phyloP scores from a whole-genome alignment of 257 asterid genomes.

The Nicotiana knightiana region DNA sequence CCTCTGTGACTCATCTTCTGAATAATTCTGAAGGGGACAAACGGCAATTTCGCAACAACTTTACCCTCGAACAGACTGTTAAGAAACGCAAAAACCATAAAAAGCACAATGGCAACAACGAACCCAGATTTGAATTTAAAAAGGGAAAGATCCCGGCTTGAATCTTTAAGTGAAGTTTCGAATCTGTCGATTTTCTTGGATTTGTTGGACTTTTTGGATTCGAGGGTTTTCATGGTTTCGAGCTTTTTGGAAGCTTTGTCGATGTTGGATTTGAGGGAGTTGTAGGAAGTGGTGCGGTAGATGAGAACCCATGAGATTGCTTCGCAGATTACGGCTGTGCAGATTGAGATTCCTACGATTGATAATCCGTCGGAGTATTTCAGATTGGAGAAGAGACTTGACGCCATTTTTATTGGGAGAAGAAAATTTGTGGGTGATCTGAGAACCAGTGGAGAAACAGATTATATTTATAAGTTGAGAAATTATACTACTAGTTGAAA shows the following conservation, averaged over 20 bases:
- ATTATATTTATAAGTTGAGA: too few species aligned
- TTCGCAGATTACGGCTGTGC: slow-evolving; percentile 86
- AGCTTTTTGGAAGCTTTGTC: slow-evolving; percentile 97
- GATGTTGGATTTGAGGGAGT: slow-evolving; percentile 84
- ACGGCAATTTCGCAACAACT: slow-evolving; percentile 82
- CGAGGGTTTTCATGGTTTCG: slow-evolving; percentile 67
- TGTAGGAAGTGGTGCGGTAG: slow-evolving; percentile 91
- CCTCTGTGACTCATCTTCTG: slow-evolving; percentile 99
- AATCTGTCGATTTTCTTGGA: slow-evolving; percentile 85
- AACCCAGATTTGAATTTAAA: slow-evolving; percentile 95
- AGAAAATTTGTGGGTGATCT: too few species aligned
- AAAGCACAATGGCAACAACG: slow-evolving; percentile 78
- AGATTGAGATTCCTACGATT: slow-evolving; percentile 38
- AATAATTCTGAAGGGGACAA: slow-evolving; percentile 62
- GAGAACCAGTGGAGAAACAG: too few species aligned
- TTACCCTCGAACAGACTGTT: slow-evolving; percentile 84
- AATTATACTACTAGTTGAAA: too few species aligned
- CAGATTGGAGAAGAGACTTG: background rate
- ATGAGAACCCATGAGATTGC: slow-evolving; percentile 88
- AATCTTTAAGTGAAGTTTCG: slow-evolving; percentile 75
- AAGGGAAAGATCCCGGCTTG: slow-evolving; percentile 82
- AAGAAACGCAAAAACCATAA: slow-evolving; percentile 81
- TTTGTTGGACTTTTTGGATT: slow-evolving; percentile 12
- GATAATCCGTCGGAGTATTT: slow-evolving; percentile 4
- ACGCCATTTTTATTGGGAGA: too few species aligned